phyloP scores from a whole-genome alignment of 768 basidiomycete genomes.

The Russula emetica region DNA sequence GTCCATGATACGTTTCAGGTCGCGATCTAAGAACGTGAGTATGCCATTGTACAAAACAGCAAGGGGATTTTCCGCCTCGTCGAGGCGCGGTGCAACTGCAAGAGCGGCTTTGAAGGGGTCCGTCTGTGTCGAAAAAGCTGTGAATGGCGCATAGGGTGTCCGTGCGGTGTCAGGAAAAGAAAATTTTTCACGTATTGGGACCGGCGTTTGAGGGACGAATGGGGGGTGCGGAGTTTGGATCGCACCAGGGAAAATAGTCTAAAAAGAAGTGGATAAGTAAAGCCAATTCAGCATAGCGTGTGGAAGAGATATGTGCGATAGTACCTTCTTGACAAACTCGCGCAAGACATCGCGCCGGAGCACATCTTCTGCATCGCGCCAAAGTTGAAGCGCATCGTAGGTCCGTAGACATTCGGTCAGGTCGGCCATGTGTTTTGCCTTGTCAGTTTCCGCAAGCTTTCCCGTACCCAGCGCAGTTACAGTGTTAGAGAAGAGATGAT shows the following conservation, averaged over 20 bases:
- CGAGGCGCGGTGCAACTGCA: constrained; percentile 51
- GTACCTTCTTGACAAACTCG: constrained; percentile 72
- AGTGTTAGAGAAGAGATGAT: constrained; percentile 69
- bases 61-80: constrained; percentile 63
- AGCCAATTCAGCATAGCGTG: not conserved
- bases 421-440: constrained; percentile 57
- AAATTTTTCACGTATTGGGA: constrained; percentile 35
- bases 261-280: constrained; percentile 1
- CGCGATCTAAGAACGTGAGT: constrained; percentile 73
- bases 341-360: constrained; percentile 67
- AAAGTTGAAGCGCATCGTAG: constrained; percentile 75
- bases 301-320: constrained; percentile 17
- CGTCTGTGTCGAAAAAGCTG: constrained; percentile 44
- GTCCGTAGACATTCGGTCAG: constrained; percentile 74
- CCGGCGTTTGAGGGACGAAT: constrained; percentile 71
- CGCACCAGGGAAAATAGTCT: constrained; percentile 75
- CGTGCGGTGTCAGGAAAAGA: constrained; percentile 43
- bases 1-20: constrained; percentile 70
- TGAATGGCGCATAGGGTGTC: constrained; percentile 52
- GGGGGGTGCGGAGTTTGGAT: constrained; percentile 68
- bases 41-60: constrained; percentile 77
- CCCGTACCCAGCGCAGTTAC: constrained; percentile 49
- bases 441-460: constrained; percentile 59
- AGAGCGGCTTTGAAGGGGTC: constrained; percentile 38
- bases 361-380: constrained; percentile 87